phyloP scores from a whole-genome alignment of 345 rosid species.

The Citrus mangshanensis region DNA sequence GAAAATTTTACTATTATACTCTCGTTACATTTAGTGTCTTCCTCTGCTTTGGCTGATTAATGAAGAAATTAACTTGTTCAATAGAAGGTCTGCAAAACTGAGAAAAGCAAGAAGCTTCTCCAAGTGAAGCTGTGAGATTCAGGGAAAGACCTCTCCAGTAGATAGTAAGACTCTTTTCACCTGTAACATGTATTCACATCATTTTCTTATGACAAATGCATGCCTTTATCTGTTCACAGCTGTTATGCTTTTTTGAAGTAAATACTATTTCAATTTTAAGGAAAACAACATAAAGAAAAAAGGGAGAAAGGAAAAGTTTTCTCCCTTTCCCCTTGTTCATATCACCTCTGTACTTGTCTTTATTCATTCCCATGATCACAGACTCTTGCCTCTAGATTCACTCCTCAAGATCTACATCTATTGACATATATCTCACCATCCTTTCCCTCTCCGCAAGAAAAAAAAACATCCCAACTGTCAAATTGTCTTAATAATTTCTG shows the following conservation, averaged over 20 bases:
- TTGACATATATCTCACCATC: conserved; percentile 3
- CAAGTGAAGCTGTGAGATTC: conserved; percentile 15
- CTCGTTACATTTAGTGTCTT: not conserved
- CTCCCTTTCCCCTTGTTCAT: conserved; percentile 14
- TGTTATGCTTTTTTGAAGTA: not conserved
- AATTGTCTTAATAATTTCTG: conserved; percentile 9
- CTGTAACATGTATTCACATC: not conserved
- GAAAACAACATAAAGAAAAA: not conserved
- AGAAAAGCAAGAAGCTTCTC: not conserved
- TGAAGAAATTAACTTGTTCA: conserved; percentile 18
- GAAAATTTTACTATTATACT: conserved; percentile 14
- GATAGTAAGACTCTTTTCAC: not conserved
- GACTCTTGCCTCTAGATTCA: not conserved
- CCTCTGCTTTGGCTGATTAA: conserved; percentile 17
- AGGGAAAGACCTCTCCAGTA: not conserved
- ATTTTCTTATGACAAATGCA: conserved; percentile 5
- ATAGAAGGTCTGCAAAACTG: conserved; percentile 19
- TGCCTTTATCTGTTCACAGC: not conserved
- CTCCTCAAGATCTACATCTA: conserved; percentile 5
- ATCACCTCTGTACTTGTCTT: conserved; percentile 8
- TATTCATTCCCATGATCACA: conserved; percentile 6
- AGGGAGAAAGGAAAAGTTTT: not conserved
- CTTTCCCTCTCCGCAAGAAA: not conserved
- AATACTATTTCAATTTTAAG: conserved; percentile 7
- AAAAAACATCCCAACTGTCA: not conserved